A percentile compares a stretch with the other conserved stretches of the same genome.
Evolutionary conservation across 768 basidiomycete genomes (phyloP).

Genomic region (Collybia sp.): DNA sequence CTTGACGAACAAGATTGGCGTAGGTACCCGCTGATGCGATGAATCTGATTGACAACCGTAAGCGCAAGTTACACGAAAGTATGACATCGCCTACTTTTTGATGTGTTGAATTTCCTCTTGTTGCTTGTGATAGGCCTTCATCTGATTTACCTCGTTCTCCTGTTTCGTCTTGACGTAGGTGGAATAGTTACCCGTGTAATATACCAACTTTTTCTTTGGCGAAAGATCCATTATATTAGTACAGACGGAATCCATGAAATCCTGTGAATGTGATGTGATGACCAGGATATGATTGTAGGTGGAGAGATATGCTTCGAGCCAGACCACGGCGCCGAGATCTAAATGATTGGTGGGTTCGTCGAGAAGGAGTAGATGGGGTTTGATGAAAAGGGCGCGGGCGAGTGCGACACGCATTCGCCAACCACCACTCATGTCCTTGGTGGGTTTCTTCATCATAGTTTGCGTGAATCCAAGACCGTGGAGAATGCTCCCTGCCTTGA

Average conservation of each 20-base stretch:
- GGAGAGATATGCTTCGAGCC: conserved; percentile 96
- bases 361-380: conserved; percentile 91
- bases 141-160: conserved; percentile 99
- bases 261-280: conserved; percentile 97
- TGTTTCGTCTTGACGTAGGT: conserved; percentile 94
- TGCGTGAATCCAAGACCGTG: conserved; percentile 92
- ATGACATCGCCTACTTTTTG: conserved; percentile 66
- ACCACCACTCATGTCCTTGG: conserved; percentile 98
- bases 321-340: conserved; percentile 96
- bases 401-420: conserved; percentile 99
- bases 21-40: conserved; percentile 99
- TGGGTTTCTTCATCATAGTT: conserved; percentile 93
- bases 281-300: conserved; percentile 99
- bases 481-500: conserved; percentile 64
- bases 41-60: conserved; percentile 50
- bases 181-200: conserved; percentile 95
- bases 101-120: conserved; percentile 98
- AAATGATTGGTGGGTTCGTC: conserved; percentile 93
- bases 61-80: not conserved
- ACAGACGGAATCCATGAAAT: conserved; percentile 98
- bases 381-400: conserved; percentile 86
- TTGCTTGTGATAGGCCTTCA: conserved; percentile 99
- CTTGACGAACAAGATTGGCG: conserved; percentile 97
- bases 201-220: conserved; percentile 84
- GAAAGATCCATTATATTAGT: conserved; percentile 99